Evolutionary conservation across 2,329 filamentous ascomycete genomes (phyloP), one percentile per base, ranked within the genome.

Genomic region (Aspergillus sergii): DNA sequence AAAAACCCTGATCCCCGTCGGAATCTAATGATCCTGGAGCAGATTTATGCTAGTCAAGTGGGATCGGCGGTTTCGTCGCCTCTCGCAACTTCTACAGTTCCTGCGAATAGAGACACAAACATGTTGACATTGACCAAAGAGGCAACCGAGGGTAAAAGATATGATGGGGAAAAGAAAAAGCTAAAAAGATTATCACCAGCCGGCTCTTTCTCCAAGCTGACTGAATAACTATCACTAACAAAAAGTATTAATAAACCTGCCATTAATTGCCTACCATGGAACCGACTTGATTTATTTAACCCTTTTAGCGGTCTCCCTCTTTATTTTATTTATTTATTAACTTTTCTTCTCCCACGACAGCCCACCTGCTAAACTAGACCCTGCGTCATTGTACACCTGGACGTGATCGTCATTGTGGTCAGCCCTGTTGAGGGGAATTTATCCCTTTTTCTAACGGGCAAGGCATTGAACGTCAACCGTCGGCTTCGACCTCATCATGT

Each of bases 241-340:
- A 23, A 39, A 36, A 21, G 36, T 10, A 23, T 32, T 39, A 21
- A 36, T 32, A 23, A 12, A 54, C 34, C 28, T 32, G 28, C 48
- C 6, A 51, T 51, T 32, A 28, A 55, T 3, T 8, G 51, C 8
- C 14, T 41, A 55, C 51, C 32, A 55, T 55, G 51, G 51, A 36
- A 36, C 30, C 21, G 8, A 34, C 11, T 54, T 34, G 51, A 36
- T 54, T 34, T 34, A 21, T 54, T 54, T 36, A 26, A 48, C 21
- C 23, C 45, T 16, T 48, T 48, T 28, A 4, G 45, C n/a, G 45
- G 23, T 28, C 9, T 14, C n/a, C 30, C 19, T 34, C 50, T 16
- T 46, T 14, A 12, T 23, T 59, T 28, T 19, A 57, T 61, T 57
- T 59, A 48, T 39, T 64, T 46, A 19, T 43, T 53, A 19, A 12